A percentile compares a stretch with the other conserved stretches of the same genome.
Conservation (phyloP, 1,139 yeast species). For the Spathaspora sp. region DNA sequence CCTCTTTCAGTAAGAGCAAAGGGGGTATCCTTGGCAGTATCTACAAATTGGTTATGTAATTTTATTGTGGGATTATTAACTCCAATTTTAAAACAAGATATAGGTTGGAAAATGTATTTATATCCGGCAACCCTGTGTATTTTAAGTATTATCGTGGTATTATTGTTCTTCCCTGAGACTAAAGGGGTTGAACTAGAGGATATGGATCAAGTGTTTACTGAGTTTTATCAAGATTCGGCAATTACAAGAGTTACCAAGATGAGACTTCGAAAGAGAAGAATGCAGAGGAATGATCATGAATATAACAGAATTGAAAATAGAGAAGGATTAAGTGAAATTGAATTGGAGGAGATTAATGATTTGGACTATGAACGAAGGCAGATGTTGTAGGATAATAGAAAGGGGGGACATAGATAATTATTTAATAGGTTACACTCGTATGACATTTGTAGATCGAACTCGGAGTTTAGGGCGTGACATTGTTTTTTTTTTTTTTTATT, state of each 20-base stretch:
- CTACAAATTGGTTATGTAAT: slow-evolving; percentile 56
- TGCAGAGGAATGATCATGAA: background rate
- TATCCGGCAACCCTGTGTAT: slow-evolving; percentile 50
- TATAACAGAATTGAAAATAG: background rate
- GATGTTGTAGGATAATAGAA: slow-evolving; percentile 7
- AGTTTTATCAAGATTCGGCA: slow-evolving; percentile 20
- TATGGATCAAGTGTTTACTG: slow-evolving; percentile 82
- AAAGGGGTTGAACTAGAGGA: slow-evolving; percentile 87
- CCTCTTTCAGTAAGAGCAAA: slow-evolving; percentile 55
- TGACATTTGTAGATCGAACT: background rate
- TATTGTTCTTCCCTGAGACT: slow-evolving; percentile 79
- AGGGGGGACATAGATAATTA: background rate
- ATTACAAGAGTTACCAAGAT: background rate
- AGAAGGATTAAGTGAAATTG: slow-evolving; percentile 11
- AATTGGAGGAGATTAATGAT: slow-evolving; percentile 22
- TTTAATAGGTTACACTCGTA: background rate
- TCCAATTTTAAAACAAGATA: slow-evolving; percentile 46
- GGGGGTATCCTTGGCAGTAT: slow-evolving; percentile 55
- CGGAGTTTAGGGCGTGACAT: too few relatives aligned
- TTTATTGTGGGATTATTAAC: slow-evolving; percentile 56
- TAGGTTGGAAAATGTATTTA: slow-evolving; percentile 51
- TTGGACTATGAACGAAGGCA: slow-evolving; percentile 9
- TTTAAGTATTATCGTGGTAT: slow-evolving; percentile 51
- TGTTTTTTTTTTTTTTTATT: too few relatives aligned
- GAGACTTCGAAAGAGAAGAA: background rate